phyloP scores from a whole-genome alignment of 2,329 filamentous ascomycete genomes.

The Monosporascus sp. region DNA sequence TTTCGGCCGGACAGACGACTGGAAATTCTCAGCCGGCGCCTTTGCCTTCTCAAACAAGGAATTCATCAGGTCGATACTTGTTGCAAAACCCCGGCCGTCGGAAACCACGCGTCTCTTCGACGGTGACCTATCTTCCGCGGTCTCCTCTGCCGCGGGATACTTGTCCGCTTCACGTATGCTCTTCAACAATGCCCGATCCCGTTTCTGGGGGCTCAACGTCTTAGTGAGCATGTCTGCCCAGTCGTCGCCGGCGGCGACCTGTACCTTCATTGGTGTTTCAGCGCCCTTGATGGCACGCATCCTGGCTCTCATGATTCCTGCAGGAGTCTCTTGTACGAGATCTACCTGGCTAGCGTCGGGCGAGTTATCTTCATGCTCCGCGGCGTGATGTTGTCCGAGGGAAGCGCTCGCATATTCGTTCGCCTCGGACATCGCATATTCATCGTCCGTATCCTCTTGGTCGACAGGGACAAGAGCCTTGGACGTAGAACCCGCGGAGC shows the following conservation, averaged over 20 bases:
- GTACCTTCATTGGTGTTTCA: slow-evolving; percentile 52
- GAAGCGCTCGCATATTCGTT: slow-evolving; percentile 76
- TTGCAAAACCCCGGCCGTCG: slow-evolving; percentile 67
- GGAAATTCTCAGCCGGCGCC: slow-evolving; percentile 49
- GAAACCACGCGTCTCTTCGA: slow-evolving; percentile 29
- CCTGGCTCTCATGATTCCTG: slow-evolving; percentile 57
- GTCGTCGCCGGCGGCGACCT: slow-evolving; percentile 67
- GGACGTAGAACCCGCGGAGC: slow-evolving; percentile 77
- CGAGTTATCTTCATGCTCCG: slow-evolving; percentile 62
- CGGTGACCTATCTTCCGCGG: slow-evolving; percentile 23
- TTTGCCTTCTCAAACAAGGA: slow-evolving; percentile 77
- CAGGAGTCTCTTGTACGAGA: slow-evolving; percentile 48
- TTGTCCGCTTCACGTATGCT: slow-evolving; percentile 56
- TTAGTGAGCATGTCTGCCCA: slow-evolving; percentile 93
- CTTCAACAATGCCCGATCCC: slow-evolving; percentile 71
- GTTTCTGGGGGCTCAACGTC: slow-evolving; percentile 90
- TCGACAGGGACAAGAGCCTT: slow-evolving; percentile 55
- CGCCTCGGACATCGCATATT: slow-evolving; percentile 69
- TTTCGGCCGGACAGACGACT: slow-evolving; percentile 48
- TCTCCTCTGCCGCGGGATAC: slow-evolving; percentile 38
- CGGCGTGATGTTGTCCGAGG: slow-evolving; percentile 66
- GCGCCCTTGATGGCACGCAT: slow-evolving; percentile 60
- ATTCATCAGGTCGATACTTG: slow-evolving; percentile 94
- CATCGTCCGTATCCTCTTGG: slow-evolving; percentile 65
- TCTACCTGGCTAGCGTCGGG: slow-evolving; percentile 44